These are phyloP conservation scores for Casuarina equisetifolia DNA, from an alignment of 306 rosid species.

Conservation along the genomic window DNA sequence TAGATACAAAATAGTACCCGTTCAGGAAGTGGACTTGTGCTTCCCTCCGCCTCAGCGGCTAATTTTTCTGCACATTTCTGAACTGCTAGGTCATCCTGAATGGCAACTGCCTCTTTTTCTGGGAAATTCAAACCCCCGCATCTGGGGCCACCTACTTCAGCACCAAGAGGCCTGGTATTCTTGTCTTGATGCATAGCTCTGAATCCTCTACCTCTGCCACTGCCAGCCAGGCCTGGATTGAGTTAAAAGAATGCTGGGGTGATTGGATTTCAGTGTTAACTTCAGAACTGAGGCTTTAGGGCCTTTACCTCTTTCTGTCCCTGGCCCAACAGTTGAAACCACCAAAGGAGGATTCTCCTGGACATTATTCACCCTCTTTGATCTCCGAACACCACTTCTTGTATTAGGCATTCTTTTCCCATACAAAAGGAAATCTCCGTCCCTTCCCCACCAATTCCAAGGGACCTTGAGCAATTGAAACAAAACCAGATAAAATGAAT, in stretches of 20 bases:
- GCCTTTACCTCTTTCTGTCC: constrained; percentile 36
- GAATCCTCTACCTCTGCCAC: constrained; percentile 75
- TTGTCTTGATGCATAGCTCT: constrained; percentile 44
- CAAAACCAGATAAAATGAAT: neutral
- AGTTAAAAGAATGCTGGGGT: constrained; percentile 1
- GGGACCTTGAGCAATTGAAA: constrained; percentile 12
- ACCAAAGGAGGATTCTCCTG: constrained; percentile 36
- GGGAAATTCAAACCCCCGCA: constrained; percentile 25
- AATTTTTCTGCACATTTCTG: constrained; percentile 71
- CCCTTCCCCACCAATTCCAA: constrained; percentile 24
- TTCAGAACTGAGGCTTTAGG: neutral
- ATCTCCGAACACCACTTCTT: constrained; percentile 50
- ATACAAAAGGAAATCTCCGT: constrained; percentile 24
- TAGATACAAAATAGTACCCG: constrained; percentile 50
- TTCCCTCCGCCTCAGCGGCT: constrained; percentile 64
- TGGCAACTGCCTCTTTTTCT: constrained; percentile 28
- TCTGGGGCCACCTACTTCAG: constrained; percentile 51
- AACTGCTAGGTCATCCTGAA: constrained; percentile 30
- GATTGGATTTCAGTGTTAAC: constrained; percentile 5
- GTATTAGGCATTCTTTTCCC: constrained; percentile 45
- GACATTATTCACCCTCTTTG: constrained; percentile 46
- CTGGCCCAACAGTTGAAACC: constrained; percentile 40
- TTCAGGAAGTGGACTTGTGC: constrained; percentile 78
- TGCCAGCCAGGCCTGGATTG: constrained; percentile 72
- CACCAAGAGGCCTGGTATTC: constrained; percentile 51